A percentile compares a stretch with the other conserved stretches of the same genome.
Conservation (phyloP, 495 filamentous ascomycete species). For the Entonaema liquescens region DNA sequence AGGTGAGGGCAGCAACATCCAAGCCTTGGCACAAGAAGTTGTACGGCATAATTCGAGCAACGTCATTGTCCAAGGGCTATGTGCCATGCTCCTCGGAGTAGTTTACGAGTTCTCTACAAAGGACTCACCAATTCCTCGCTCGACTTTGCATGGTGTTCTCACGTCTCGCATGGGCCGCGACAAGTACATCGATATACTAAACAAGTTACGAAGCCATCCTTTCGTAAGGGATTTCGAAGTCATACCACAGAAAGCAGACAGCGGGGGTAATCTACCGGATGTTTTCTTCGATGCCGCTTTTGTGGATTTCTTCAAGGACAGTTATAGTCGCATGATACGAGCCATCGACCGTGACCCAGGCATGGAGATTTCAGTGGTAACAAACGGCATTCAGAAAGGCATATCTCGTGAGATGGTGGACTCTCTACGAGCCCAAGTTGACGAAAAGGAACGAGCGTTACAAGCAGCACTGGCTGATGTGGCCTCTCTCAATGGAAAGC, state of each 20-base stretch:
- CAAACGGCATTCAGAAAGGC: conserved; percentile 82
- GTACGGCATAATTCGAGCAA: conserved; percentile 68
- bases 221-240: conserved; percentile 92
- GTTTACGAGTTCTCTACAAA: conserved; percentile 98
- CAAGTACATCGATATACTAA: conserved; percentile 86
- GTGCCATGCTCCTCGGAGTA: conserved; percentile 83
- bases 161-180: conserved; percentile 83
- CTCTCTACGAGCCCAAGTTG: conserved; percentile 77
- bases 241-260: conserved; percentile 70
- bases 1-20: conserved; percentile 90
- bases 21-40: conserved; percentile 76
- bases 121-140: conserved; percentile 88
- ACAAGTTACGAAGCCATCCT: conserved; percentile 79
- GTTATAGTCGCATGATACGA: conserved; percentile 84
- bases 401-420: conserved; percentile 87
- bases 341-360: conserved; percentile 93
- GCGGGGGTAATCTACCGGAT: conserved; percentile 71
- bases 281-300: conserved; percentile 88
- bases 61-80: conserved; percentile 79
- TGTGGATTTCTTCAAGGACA: conserved; percentile 94
- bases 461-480: conserved; percentile 73
- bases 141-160: conserved; percentile 82
- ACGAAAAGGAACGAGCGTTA: conserved; percentile 73
- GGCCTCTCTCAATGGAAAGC: conserved; percentile 70
- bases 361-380: conserved; percentile 79